Conservation (phyloP, 371 early-diverging fungal genomes). For the Dinochytrium kinnereticum region DNA sequence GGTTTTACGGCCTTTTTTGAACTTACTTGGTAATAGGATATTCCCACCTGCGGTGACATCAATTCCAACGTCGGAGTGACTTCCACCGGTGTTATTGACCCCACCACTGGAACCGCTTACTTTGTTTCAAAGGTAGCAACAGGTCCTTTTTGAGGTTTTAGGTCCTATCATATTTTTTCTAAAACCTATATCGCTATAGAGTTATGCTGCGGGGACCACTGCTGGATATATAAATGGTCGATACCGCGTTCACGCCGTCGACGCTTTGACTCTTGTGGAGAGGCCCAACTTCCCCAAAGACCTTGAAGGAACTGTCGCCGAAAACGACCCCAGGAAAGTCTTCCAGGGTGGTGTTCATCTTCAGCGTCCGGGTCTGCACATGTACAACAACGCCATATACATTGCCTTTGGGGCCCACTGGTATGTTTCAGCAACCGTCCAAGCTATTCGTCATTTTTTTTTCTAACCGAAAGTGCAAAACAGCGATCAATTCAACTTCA, state of each 20-base stretch:
- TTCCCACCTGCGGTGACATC: constrained; percentile 16
- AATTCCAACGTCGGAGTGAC: constrained; percentile 21
- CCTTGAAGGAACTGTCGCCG: background rate
- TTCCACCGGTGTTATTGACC: constrained; percentile 28
- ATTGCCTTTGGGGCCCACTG: constrained; percentile 15
- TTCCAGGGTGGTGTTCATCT: constrained; percentile 19
- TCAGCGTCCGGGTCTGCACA: constrained; percentile 23
- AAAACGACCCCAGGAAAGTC: constrained; percentile 11
- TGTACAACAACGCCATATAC: constrained; percentile 10
- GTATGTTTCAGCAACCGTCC: background rate
- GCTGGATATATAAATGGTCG: background rate
- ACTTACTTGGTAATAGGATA: background rate
- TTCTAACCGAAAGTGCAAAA: background rate
- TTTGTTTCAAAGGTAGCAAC: constrained; percentile 18
- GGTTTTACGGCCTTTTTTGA: background rate
- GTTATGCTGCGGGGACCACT: constrained; percentile 7
- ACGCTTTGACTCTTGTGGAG: constrained; percentile 15
- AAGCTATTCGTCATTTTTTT: background rate
- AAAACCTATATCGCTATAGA: background rate
- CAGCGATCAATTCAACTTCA: constrained; percentile 27
- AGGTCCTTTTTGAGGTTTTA: too few relatives aligned
- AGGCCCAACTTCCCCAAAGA: constrained; percentile 17
- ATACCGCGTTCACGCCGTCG: constrained; percentile 23
- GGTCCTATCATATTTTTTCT: background rate
- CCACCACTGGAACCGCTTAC: constrained; percentile 23